A percentile compares a stretch with the other conserved stretches of the same genome.
These are phyloP conservation scores for Tolypocladium tundrense DNA, from an alignment of 2,329 filamentous ascomycete species.

Conservation along the genomic window DNA sequence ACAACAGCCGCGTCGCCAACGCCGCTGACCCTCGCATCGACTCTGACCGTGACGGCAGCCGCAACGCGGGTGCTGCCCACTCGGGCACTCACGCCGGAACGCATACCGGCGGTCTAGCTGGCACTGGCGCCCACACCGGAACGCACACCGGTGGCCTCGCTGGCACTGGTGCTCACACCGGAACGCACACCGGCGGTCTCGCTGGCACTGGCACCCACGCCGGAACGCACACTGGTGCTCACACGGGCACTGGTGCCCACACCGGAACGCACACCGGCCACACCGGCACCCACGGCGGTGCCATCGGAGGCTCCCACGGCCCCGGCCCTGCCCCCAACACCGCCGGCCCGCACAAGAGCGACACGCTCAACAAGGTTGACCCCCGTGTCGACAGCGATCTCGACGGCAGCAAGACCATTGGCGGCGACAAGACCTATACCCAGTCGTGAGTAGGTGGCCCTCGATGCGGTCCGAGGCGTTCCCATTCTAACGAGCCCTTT, in stretches of 20 bases:
- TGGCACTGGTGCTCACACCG: background rate
- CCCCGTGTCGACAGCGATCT: conserved; percentile 45
- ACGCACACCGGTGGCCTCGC: conserved; percentile 15
- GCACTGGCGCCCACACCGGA: conserved; percentile 20
- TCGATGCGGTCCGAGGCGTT: background rate
- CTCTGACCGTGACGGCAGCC: conserved; percentile 33
- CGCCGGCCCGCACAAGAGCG: conserved; percentile 35
- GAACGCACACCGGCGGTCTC: conserved; percentile 4
- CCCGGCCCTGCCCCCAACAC: conserved; percentile 22
- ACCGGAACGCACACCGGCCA: background rate
- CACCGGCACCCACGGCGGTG: background rate
- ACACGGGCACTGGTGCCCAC: background rate
- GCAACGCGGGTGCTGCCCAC: conserved; percentile 19
- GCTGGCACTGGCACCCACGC: conserved; percentile 22
- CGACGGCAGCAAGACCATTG: conserved; percentile 43
- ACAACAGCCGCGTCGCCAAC: conserved; percentile 33
- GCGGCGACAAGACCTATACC: conserved; percentile 38
- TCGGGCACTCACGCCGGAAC: conserved; percentile 6
- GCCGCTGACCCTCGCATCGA: conserved; percentile 41
- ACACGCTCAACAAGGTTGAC: conserved; percentile 44
- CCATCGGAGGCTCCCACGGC: conserved; percentile 1
- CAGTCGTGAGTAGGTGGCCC: conserved; percentile 22
- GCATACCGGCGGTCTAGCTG: conserved; percentile 5
- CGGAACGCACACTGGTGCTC: conserved; percentile 3
- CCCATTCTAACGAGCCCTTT: background rate